phyloP scores from a whole-genome alignment of 148 eudicot species.

The Nepenthes mirabilis region DNA sequence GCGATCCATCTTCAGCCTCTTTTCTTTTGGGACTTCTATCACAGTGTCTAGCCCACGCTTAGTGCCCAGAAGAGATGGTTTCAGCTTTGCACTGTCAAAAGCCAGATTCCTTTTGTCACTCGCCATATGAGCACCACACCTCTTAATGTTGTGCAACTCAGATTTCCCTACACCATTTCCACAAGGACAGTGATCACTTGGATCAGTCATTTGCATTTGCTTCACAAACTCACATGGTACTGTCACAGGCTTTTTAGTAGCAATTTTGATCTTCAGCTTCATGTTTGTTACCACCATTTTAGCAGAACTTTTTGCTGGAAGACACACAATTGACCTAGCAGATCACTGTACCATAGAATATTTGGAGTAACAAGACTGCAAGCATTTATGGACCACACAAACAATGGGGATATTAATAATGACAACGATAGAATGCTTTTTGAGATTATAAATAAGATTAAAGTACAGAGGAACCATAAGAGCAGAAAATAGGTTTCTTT shows the following conservation, averaged over 20 bases:
- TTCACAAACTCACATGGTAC: constrained; percentile 1
- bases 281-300: neutral
- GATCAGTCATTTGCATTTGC: neutral
- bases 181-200: neutral
- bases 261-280: constrained; percentile 6
- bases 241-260: constrained; percentile 3
- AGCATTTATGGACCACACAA: too few relatives aligned
- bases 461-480: too few relatives aligned
- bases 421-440: too few relatives aligned
- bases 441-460: too few relatives aligned
- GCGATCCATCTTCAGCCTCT: constrained; percentile 44
- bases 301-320: neutral
- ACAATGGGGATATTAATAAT: neutral
- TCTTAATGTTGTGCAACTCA: neutral
- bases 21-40: constrained; percentile 10
- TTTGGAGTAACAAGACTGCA: too few relatives aligned
- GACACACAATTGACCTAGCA: neutral
- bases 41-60: constrained; percentile 31
- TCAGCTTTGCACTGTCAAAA: constrained; percentile 8
- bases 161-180: neutral
- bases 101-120: neutral
- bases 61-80: constrained; percentile 12
- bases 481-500: too few relatives aligned
- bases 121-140: neutral
- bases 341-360: too few relatives aligned